phyloP scores from a whole-genome alignment of 768 basidiomycete species.

The Inosperma sp. region DNA sequence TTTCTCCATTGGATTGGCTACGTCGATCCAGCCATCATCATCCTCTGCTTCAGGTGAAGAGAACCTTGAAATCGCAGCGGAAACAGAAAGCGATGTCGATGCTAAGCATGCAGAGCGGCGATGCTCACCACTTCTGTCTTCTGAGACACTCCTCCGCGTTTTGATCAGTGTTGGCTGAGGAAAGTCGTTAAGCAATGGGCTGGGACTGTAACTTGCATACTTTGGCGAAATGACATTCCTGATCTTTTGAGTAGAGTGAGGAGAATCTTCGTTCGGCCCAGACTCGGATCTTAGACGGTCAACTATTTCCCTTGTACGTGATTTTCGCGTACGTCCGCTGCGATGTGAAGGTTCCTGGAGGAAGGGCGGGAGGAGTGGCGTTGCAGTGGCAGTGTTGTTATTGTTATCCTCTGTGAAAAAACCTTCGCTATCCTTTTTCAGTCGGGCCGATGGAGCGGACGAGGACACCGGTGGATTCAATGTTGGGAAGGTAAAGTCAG shows the following conservation, averaged over 20 bases:
- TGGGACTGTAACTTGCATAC: slow-evolving; percentile 33
- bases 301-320: slow-evolving; percentile 57
- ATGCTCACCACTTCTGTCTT: slow-evolving; percentile 33
- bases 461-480: slow-evolving; percentile 38
- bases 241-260: slow-evolving; percentile 1
- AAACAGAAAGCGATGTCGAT: slow-evolving; percentile 8
- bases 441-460: slow-evolving; percentile 30
- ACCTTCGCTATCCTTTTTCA: slow-evolving; percentile 52
- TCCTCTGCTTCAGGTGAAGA: slow-evolving; percentile 36
- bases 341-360: slow-evolving; percentile 38
- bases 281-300: slow-evolving; percentile 46
- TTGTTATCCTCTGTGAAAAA: slow-evolving; percentile 40
- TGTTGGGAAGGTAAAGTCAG: slow-evolving; percentile 47
- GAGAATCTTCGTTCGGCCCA: slow-evolving; percentile 12
- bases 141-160: slow-evolving; percentile 36
- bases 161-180: slow-evolving; percentile 24
- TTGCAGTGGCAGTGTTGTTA: slow-evolving; percentile 26
- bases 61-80: slow-evolving; percentile 19
- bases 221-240: slow-evolving; percentile 18
- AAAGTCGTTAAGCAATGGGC: slow-evolving; percentile 28
- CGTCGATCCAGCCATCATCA: slow-evolving; percentile 46
- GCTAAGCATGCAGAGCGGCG: slow-evolving; percentile 7
- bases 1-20: slow-evolving; percentile 30
- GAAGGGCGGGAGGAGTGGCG: slow-evolving; percentile 45
- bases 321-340: slow-evolving; percentile 37